Base-by-base conservation (phyloP, 805 yeast genomes). In the Saccharomycopsis capsularis region DNA sequence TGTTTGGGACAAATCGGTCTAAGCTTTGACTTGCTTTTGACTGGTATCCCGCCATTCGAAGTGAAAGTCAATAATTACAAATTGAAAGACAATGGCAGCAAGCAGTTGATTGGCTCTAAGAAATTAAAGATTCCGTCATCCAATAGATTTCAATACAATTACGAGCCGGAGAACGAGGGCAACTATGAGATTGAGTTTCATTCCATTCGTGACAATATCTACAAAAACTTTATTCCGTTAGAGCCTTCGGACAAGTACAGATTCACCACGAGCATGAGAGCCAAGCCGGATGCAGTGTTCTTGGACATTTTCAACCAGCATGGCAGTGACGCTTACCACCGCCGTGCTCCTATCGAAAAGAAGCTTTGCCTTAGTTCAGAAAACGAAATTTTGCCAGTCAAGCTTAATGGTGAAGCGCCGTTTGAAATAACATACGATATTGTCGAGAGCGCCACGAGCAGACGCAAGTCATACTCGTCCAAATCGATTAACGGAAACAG, bases 1-100 rank as follows among this genome's bases (percentile, higher is more conserved):
- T 93, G 99, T 68, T 85, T 93, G 27, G 99, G 99, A 0, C 87
- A 89, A 40, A 81, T 88, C 6, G 99, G 97, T 0, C 79, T 89
- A 51, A 71, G 74, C 29, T 88, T 87, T 53, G 85, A 82, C 44
- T 70, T 90, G 50, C 64, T 73, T 0, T 70, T 83, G 45, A 68
- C 75, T 3, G 98, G 99, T 16, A 76, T 81, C 25, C 85, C 95
- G 0, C 97, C 98, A 1, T 93, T 84, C 66, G 73, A 73, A 47
- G 71, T 88, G 22, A 74, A 71, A 37, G 81, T 82, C 52, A 73
- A 75, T 40, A 79, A 82, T 13, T 84, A 77, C 57, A 76, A 78
- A 49, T 60, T 78, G 13, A 68, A 72, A 34, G 64, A 68, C 22
- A 68, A 68, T n/a, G 59, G 62, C 36, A 58, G 59, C 29, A 56